A percentile compares a stretch with the other conserved stretches of the same genome.
Evolutionary conservation across 108 stramenopile species (phyloP).

Genomic region (Nannochloropsis granulata): DNA sequence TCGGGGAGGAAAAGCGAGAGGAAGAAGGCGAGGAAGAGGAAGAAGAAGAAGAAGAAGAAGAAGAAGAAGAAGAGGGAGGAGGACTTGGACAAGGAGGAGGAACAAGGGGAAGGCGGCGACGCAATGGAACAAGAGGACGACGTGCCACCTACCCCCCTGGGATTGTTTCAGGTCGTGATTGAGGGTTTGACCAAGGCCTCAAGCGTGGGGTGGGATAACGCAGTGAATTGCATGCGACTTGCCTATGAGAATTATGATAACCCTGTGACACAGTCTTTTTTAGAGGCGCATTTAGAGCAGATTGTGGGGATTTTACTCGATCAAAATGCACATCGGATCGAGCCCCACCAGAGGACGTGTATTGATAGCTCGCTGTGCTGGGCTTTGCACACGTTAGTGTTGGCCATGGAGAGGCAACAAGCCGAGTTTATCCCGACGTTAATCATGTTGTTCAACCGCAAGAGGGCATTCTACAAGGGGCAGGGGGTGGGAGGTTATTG

Average conservation of each 20-base stretch:
- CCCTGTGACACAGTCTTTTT: not conserved
- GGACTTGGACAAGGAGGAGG: not conserved
- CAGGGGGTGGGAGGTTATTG: not conserved
- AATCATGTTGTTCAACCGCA: not conserved
- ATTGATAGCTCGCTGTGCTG: constrained; percentile 51
- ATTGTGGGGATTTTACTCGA: constrained; percentile 64
- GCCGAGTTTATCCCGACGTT: not conserved
- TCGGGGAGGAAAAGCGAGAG: too few species aligned
- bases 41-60: not conserved
- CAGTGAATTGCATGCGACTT: not conserved
- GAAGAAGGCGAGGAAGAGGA: not conserved
- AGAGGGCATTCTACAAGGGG: not conserved
- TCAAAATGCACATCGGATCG: constrained; percentile 58
- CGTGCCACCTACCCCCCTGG: not conserved
- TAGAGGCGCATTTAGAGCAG: not conserved
- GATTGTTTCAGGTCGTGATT: not conserved
- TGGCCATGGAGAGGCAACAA: constrained; percentile 40
- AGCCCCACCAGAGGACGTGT: constrained; percentile 50
- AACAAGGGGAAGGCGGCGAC: not conserved
- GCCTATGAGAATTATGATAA: not conserved
- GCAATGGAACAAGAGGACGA: not conserved
- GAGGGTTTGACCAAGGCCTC: not conserved
- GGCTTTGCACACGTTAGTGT: constrained; percentile 47
- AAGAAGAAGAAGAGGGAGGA: not conserved
- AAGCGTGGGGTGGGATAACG: not conserved